Evolutionary conservation across 306 rosid genomes (phyloP), one percentile per base, ranked within the genome.

Genomic region (Corylus americana): DNA sequence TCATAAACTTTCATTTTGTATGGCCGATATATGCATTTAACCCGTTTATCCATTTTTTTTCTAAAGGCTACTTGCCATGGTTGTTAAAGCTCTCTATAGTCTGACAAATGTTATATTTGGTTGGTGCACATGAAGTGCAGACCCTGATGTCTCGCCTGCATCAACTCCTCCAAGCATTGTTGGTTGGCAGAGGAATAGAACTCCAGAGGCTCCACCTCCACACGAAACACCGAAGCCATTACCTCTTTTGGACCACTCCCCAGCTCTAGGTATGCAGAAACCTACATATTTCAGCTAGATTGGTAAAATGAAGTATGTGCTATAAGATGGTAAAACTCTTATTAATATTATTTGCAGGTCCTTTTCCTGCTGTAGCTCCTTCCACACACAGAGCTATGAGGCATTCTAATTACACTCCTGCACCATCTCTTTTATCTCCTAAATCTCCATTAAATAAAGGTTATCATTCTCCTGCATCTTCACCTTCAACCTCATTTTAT

Each of bases 141-240:
- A 78, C 62, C 91, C 89, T 73, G 82, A 66, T 74, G 84, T 88
- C 79, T 80, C 96, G 85, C 93, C 92, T 51, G 79, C 76, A 22
- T 62, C 87, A 71, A 80, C 93, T 74, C 89, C 93, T 18, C 45
- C 88, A 74, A 81, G 75, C 64, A 77, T 76, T 70, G 55, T 76
- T 70, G 55, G 71, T 27, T 48, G 85, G 87, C 76, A 75, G 70
- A 87, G 71, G n/a, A 71, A 69, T 75, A 73, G 81, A 82, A 31
- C 71, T 42, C 92, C 92, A 12, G 80, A 64, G 71, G 81, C 84
- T 80, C 83, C 92, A 29, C 94, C 94, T 63, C 51, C 71, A 49
- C 49, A 64, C 73, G 78, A 77, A 85, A 61, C 77, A 76, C 83
- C 86, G n/a, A 85, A 76, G 76, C 86, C 91, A 22, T 71, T 80